Conservation (phyloP, 2,329 filamentous ascomycete genomes). For the Fusarium gaditjirri region DNA sequence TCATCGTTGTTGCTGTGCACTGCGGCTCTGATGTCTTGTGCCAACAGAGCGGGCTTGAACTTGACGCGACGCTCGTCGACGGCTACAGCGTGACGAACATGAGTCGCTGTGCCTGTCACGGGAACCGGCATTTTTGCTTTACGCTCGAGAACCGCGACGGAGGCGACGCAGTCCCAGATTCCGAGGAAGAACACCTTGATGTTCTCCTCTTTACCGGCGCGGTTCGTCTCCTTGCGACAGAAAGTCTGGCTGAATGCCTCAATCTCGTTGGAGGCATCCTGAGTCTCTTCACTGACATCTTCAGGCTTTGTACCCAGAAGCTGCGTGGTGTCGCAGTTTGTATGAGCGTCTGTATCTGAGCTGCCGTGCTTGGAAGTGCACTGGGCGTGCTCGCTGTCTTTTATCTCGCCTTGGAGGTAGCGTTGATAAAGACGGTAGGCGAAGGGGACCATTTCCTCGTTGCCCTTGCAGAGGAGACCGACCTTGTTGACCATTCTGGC, state of each 20-base stretch:
- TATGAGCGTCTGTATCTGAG: background rate
- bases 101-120: constrained; percentile 54
- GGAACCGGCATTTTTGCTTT: constrained; percentile 53
- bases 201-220: constrained; percentile 42
- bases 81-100: constrained; percentile 63
- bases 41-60: constrained; percentile 62
- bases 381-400: constrained; percentile 45
- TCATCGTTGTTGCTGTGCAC: constrained; percentile 25
- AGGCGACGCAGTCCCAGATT: constrained; percentile 65
- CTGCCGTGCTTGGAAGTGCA: constrained; percentile 3
- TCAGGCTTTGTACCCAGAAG: constrained; percentile 38
- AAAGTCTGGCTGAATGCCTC: constrained; percentile 60
- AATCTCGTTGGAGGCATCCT: constrained; percentile 50
- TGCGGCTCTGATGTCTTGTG: constrained; percentile 51
- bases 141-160: constrained; percentile 55
- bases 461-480: constrained; percentile 61
- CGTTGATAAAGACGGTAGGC: constrained; percentile 58
- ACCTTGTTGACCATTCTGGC: constrained; percentile 62
- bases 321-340: background rate
- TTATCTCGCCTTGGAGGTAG: constrained; percentile 53
- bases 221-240: constrained; percentile 51
- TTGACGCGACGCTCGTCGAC: constrained; percentile 65
- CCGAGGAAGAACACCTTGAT: constrained; percentile 66
- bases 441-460: constrained; percentile 65
- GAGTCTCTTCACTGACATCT: constrained; percentile 39